Percentiles rank a stretch among this genome's conserved stretches.
These are phyloP conservation scores for Hypoxylon sp. DNA, from an alignment of 2,329 filamentous ascomycete species.

Conservation along the genomic window DNA sequence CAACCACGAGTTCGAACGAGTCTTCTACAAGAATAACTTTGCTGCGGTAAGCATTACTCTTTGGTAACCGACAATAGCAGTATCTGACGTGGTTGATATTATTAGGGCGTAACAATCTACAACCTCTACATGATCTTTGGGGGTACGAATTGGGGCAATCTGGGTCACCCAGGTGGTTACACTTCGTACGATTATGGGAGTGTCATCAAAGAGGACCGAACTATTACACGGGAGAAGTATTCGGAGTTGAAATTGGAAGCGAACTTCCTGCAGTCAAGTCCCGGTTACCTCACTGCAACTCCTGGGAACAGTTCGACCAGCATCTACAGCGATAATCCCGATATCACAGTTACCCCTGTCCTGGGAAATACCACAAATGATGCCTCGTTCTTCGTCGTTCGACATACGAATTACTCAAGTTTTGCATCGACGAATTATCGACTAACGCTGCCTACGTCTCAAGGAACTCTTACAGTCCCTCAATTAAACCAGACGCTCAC, in stretches of 20 bases:
- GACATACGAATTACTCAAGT: slow-evolving; percentile 77
- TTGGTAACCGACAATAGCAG: background rate
- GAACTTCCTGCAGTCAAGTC: slow-evolving; percentile 81
- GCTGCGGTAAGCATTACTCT: slow-evolving; percentile 60
- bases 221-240: slow-evolving; percentile 81
- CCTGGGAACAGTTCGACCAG: slow-evolving; percentile 67
- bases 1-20: slow-evolving; percentile 80
- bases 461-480: slow-evolving; percentile 70
- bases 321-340: slow-evolving; percentile 65
- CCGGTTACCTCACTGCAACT: slow-evolving; percentile 75
- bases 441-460: slow-evolving; percentile 73
- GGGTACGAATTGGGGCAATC: slow-evolving; percentile 88
- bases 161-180: slow-evolving; percentile 78
- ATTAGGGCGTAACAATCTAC: slow-evolving; percentile 72
- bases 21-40: slow-evolving; percentile 84
- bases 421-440: slow-evolving; percentile 72
- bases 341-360: slow-evolving; percentile 74
- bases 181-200: slow-evolving; percentile 71
- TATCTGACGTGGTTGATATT: background rate
- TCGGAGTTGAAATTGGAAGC: slow-evolving; percentile 83
- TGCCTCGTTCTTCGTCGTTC: slow-evolving; percentile 74
- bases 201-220: slow-evolving; percentile 78
- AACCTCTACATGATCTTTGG: slow-evolving; percentile 74
- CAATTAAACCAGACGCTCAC: slow-evolving; percentile 70
- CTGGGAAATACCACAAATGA: slow-evolving; percentile 64